Conservation (phyloP, 1,284 basidiomycete species). For the Mycena sp. region DNA sequence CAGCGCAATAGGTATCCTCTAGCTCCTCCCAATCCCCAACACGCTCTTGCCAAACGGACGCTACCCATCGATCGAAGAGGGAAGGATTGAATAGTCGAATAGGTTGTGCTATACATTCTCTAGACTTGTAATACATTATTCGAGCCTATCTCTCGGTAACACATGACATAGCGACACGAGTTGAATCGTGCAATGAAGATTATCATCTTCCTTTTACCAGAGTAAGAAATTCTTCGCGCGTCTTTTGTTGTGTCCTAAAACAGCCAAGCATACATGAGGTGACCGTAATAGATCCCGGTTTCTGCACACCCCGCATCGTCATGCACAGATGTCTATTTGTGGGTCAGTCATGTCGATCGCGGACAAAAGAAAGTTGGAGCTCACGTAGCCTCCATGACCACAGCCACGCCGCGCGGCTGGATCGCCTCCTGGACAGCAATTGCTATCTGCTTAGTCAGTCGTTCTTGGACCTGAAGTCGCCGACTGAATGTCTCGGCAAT, state of each 20-base stretch:
- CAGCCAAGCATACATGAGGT: conserved; percentile 99
- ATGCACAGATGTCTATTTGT: conserved; percentile 92
- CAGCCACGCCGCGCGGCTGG: conserved; percentile 96
- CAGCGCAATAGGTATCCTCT: conserved; percentile 27
- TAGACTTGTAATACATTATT: too few relatives aligned
- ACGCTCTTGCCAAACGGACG: conserved; percentile 23
- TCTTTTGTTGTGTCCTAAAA: conserved; percentile 97
- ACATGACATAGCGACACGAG: too few relatives aligned
- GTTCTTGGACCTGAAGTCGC: conserved; percentile 96
- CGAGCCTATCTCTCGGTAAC: too few relatives aligned
- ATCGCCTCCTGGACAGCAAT: conserved; percentile 98
- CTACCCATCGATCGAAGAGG: conserved; percentile 21
- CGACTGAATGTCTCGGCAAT: conserved; percentile 98
- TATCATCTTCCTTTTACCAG: conserved; percentile 68
- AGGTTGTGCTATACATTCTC: too few relatives aligned
- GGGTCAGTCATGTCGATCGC: conserved; percentile 24
- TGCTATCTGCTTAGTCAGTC: conserved; percentile 97
- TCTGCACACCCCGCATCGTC: conserved; percentile 99
- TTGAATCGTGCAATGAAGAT: conserved; percentile 48
- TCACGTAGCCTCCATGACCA: conserved; percentile 98
- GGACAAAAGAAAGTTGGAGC: conserved; percentile 38
- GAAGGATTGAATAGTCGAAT: conserved; percentile 22
- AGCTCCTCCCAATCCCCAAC: conserved; percentile 11
- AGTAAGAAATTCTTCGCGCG: conserved; percentile 93
- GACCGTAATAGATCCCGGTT: conserved; percentile 94